phyloP scores from a whole-genome alignment of 768 basidiomycete species.

The Sporobolomyces phaffii region DNA sequence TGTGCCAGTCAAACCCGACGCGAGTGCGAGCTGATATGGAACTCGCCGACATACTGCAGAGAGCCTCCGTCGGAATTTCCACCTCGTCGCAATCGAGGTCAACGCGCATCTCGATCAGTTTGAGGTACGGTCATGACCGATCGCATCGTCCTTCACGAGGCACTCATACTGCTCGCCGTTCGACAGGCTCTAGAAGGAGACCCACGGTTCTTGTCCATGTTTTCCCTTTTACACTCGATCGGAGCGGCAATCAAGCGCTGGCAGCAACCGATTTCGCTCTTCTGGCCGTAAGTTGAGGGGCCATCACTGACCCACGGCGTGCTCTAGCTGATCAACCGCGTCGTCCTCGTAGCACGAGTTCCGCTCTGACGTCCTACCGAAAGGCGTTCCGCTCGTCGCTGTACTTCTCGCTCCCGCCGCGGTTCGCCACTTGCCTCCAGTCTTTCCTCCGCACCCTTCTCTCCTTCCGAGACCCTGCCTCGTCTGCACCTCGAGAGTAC shows the following conservation, averaged over 20 bases:
- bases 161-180: no score
- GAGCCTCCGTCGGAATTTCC: neutral
- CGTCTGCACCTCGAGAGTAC: slow-evolving; percentile 55
- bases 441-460: slow-evolving; percentile 28
- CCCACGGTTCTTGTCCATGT: neutral
- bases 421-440: slow-evolving; percentile 17
- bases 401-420: slow-evolving; percentile 24
- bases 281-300: slow-evolving; percentile 14
- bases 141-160: no score
- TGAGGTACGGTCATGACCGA: slow-evolving; percentile 1
- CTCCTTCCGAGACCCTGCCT: slow-evolving; percentile 41
- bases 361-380: slow-evolving; percentile 1
- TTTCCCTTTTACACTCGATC: slow-evolving; percentile 18
- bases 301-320: no score
- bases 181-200: neutral
- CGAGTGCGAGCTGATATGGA: neutral
- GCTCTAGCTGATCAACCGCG: no score
- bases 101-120: slow-evolving; percentile 3
- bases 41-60: neutral
- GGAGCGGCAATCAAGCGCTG: slow-evolving; percentile 11
- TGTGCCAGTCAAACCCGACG: neutral
- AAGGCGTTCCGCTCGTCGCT: slow-evolving; percentile 33
- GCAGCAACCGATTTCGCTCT: slow-evolving; percentile 13
- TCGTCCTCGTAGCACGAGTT: neutral
- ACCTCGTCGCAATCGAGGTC: slow-evolving; percentile 11